Evolutionary conservation across 2,329 filamentous ascomycete species (phyloP).

Genomic region (Simplicillium sp.): DNA sequence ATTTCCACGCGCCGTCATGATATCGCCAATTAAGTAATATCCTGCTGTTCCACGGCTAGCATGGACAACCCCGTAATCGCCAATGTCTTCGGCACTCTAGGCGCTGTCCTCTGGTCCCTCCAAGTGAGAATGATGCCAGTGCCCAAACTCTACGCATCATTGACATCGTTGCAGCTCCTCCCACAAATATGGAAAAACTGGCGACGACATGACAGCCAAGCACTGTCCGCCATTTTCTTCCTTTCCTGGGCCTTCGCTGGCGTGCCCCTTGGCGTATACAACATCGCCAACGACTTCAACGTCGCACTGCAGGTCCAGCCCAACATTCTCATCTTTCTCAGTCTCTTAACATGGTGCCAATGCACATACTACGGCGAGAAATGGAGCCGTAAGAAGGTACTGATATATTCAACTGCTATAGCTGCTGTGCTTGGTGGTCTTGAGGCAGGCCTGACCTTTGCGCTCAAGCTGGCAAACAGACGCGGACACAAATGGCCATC

Average conservation of each 20-base stretch:
- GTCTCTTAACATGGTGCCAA: conserved; percentile 31
- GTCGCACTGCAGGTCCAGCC: conserved; percentile 31
- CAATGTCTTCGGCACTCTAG: conserved; percentile 10
- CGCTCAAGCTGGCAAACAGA: conserved; percentile 33
- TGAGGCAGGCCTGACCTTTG: conserved; percentile 50
- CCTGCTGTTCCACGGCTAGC: neutral
- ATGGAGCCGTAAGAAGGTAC: conserved; percentile 18
- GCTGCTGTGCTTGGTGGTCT: conserved; percentile 48
- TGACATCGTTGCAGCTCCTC: conserved; percentile 6
- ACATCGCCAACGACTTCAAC: conserved; percentile 31
- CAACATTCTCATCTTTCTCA: conserved; percentile 31
- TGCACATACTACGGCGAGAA: conserved; percentile 26
- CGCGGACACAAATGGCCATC: conserved; percentile 47
- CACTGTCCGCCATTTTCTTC: conserved; percentile 8
- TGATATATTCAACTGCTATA: conserved; percentile 35
- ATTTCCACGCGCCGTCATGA: too few relatives aligned
- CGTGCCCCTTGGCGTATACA: conserved; percentile 50
- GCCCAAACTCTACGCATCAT: neutral
- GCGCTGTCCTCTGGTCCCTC: conserved; percentile 10
- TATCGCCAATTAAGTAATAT: too few relatives aligned
- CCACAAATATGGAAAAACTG: conserved; percentile 11
- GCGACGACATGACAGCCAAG: conserved; percentile 8
- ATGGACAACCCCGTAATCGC: conserved; percentile 10
- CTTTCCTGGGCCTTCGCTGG: conserved; percentile 54
- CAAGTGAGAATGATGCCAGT: conserved; percentile 3